Percentiles rank a stretch among this genome's conserved stretches.
Conservation (phyloP, 2,329 filamentous ascomycete species). For the Penicillium paneum region DNA sequence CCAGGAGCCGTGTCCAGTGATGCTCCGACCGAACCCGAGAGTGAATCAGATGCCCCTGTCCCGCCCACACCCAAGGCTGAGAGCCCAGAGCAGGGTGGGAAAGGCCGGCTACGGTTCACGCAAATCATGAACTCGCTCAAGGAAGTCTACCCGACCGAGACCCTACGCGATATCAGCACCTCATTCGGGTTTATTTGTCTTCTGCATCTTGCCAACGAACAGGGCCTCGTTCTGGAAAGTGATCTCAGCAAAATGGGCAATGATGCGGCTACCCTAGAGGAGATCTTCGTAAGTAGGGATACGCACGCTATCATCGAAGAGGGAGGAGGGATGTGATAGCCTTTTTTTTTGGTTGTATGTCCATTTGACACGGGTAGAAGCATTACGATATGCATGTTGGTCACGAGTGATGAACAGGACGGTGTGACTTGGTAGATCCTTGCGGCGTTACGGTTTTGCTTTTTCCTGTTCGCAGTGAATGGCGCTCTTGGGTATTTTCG, state of each 20-base stretch:
- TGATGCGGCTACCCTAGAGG: slow-evolving; percentile 38
- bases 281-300: slow-evolving; percentile 45
- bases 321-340: slow-evolving; percentile 26
- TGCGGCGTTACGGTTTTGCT: slow-evolving; percentile 18
- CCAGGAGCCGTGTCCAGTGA: slow-evolving; percentile 25
- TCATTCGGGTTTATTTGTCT: slow-evolving; percentile 90
- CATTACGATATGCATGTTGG: slow-evolving; percentile 11
- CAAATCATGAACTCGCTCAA: slow-evolving; percentile 87
- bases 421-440: slow-evolving; percentile 14
- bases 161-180: slow-evolving; percentile 92
- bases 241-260: slow-evolving; percentile 36
- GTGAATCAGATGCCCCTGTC: slow-evolving; percentile 28
- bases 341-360: slow-evolving; percentile 14
- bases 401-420: slow-evolving; percentile 22
- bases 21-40: slow-evolving; percentile 18
- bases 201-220: slow-evolving; percentile 87
- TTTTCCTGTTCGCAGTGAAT: slow-evolving; percentile 19
- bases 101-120: slow-evolving; percentile 73
- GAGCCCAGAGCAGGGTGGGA: slow-evolving; percentile 29
- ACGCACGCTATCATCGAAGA: slow-evolving; percentile 40
- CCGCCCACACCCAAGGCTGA: slow-evolving; percentile 36
- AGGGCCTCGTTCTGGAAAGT: slow-evolving; percentile 74
- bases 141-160: slow-evolving; percentile 76
- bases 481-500: slow-evolving; percentile 12
- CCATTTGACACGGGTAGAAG: slow-evolving; percentile 15